Base-by-base conservation (phyloP, 2,329 filamentous ascomycete species). In the Geoglossum cookeanum region DNA sequence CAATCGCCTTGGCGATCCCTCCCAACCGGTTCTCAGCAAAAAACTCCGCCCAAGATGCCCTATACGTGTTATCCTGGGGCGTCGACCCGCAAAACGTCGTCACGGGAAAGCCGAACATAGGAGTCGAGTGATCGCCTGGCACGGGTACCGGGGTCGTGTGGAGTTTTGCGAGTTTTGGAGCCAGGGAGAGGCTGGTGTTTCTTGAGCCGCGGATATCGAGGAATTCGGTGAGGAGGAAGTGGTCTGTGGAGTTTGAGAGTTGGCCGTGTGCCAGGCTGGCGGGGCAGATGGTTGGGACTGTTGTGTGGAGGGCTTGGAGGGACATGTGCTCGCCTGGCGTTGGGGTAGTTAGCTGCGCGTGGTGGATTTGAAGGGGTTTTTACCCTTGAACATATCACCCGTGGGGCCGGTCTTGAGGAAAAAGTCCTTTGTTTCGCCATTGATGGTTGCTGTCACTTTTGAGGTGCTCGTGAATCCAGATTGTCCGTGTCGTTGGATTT, bases 61-160 rank as follows among this genome's bases (percentile, higher is more conserved):
- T 78, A 71, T 78, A 94, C 0, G 71, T 71, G 66, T 96, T 97
- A 53, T 88, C 79, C 70, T 96, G 91, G 45, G 77, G 78, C 6
- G 87, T 92, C 51, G 87, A 79, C 1, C 90, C 90, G 68, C 91
- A 96, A 69, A 86, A 95, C 0, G 90, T 96, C 0, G 84, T 72
- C 0, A 84, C 83, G 0, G 86, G 85, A 65, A 96, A 96, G 1
- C 91, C 91, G 62, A 91, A 96, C 69, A 81, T 74, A 2, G 81
- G 80, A 42, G 65, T 73, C 1, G 75, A 69, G 61, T 78, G 74
- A 22, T 79, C 80, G 9, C 77, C 68, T 0, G 83, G 82, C 0
- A 74, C 68, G 0, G 87, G 85, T 0, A 85, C 86, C 0, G 84
- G 80, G 0, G 82, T 87, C 1, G 78, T 83, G 68, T 96, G 91